Evolutionary conservation across 352 stramenopile genomes (phyloP).

Genomic region (Saprolegnia parasitica): DNA sequence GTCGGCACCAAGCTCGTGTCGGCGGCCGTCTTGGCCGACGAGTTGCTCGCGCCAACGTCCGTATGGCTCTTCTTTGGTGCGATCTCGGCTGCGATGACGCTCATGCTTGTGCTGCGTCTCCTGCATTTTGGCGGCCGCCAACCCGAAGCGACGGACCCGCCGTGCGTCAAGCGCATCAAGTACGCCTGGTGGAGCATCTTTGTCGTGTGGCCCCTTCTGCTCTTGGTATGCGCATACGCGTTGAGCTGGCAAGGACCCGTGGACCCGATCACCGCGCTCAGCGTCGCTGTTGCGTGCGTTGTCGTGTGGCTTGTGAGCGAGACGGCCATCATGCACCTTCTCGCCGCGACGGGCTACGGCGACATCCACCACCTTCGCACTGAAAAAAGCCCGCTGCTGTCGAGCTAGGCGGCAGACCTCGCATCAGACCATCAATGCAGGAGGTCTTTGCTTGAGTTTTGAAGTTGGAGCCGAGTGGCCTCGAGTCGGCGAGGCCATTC

Average conservation of each 20-base stretch:
- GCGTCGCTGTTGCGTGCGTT: background rate
- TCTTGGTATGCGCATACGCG: background rate
- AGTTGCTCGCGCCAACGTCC: background rate
- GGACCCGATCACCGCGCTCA: constrained; percentile 1
- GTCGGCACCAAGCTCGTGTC: constrained; percentile 25
- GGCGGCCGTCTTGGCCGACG: constrained; percentile 5
- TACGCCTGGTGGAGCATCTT: constrained; percentile 14
- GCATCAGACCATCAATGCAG: background rate
- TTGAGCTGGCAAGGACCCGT: background rate
- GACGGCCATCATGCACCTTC: constrained; percentile 16
- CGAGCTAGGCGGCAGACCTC: background rate
- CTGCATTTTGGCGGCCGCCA: constrained; percentile 19
- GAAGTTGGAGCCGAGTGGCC: too few relatives aligned
- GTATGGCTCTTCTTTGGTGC: constrained; percentile 19
- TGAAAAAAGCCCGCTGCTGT: background rate
- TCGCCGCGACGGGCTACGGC: constrained; percentile 13
- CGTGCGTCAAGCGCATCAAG: constrained; percentile 27
- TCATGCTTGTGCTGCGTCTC: constrained; percentile 16
- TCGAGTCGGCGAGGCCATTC: too few relatives aligned
- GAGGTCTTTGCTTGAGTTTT: too few relatives aligned
- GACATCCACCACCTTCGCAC: background rate
- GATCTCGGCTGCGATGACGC: constrained; percentile 16
- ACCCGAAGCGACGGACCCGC: constrained; percentile 1
- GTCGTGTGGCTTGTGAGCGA: constrained; percentile 16
- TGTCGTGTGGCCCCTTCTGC: background rate